phyloP scores from a whole-genome alignment of 148 eudicot species.

The Diospyros lotus region DNA sequence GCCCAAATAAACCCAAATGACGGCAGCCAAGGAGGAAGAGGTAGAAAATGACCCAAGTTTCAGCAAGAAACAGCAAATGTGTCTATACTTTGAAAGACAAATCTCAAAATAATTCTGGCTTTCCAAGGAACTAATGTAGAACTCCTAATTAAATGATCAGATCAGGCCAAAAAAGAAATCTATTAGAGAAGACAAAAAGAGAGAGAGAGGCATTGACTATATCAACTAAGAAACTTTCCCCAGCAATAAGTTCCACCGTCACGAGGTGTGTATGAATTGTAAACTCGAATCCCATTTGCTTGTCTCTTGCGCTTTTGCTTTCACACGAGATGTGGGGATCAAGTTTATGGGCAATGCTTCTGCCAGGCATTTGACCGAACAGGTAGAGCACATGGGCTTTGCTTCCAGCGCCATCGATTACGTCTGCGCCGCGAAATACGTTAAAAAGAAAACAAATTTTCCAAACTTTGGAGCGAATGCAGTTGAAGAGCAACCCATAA shows the following conservation, averaged over 20 bases:
- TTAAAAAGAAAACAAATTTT: not conserved
- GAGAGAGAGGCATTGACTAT: not conserved
- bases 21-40: not conserved
- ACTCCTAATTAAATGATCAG: not conserved
- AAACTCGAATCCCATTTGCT: not conserved
- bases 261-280: conserved; percentile 23
- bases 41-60: not conserved
- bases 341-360: conserved; percentile 6
- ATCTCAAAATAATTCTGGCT: conserved; percentile 9
- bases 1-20: not conserved
- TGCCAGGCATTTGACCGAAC: conserved; percentile 41
- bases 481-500: not conserved
- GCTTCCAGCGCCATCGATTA: conserved; percentile 3
- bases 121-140: not conserved
- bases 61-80: conserved; percentile 10
- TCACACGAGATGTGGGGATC: not conserved
- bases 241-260: not conserved
- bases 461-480: not conserved
- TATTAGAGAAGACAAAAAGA: not conserved
- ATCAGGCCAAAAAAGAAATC: not conserved
- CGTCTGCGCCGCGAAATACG: not conserved
- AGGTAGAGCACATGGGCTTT: conserved; percentile 55
- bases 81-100: conserved; percentile 7
- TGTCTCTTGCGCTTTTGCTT: not conserved
- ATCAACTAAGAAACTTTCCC: not conserved